Percentiles rank a stretch among this genome's conserved stretches.
Evolutionary conservation across 257 asterid genomes (phyloP).

Genomic region (Vinca minor): DNA sequence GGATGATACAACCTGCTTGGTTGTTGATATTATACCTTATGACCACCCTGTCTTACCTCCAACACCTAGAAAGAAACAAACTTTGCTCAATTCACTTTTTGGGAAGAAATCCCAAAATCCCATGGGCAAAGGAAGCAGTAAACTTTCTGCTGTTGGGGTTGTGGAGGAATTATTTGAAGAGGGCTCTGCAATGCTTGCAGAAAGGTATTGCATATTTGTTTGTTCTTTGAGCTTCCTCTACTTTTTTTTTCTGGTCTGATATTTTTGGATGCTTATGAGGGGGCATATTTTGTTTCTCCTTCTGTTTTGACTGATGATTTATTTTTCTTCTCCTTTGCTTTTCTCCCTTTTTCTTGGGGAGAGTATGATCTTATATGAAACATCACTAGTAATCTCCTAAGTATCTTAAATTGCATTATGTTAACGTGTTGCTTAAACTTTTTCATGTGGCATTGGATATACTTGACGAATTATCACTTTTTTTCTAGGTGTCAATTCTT

Average conservation of each 20-base stretch:
- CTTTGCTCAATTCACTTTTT: constrained; percentile 51
- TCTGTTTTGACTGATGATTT: too few relatives aligned
- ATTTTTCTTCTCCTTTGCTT: too few relatives aligned
- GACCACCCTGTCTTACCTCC: constrained; percentile 70
- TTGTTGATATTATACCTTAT: constrained; percentile 96
- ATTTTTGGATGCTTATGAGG: not conserved
- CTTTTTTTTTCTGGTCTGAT: not conserved
- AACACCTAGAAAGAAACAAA: constrained; percentile 65
- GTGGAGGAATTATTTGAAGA: constrained; percentile 97
- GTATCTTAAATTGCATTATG: not conserved
- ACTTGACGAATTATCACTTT: not conserved
- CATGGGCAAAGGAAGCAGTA: constrained; percentile 47
- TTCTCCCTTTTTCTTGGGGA: not conserved
- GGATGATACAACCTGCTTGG: constrained; percentile 99
- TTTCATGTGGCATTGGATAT: not conserved
- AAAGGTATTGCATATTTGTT: constrained; percentile 43
- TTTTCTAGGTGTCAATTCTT: not conserved
- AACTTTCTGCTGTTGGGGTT: constrained; percentile 83
- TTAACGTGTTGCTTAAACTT: not conserved
- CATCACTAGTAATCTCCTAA: not conserved
- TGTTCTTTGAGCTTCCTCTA: not conserved
- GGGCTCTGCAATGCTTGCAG: constrained; percentile 99
- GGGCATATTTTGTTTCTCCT: not conserved
- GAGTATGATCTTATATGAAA: not conserved
- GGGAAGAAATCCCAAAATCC: constrained; percentile 52